Evolutionary conservation across 2,329 filamentous ascomycete genomes (phyloP).

Genomic region (Plectosphaerella cucumerina): DNA sequence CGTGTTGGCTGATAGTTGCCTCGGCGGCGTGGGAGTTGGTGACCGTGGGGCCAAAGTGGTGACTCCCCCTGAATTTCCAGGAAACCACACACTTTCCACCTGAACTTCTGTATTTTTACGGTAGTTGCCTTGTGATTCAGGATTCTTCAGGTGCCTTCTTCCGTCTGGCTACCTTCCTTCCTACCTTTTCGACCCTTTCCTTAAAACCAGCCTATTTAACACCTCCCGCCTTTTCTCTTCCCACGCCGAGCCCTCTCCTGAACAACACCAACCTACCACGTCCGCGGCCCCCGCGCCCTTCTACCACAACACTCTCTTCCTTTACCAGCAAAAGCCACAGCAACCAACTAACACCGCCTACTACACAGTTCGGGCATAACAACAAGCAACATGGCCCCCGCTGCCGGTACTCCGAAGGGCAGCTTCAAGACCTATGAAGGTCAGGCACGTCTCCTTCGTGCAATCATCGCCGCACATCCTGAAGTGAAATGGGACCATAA

Average conservation of each 20-base stretch:
- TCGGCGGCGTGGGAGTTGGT: too few species aligned
- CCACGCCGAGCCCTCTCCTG: too few species aligned
- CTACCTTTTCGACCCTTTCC: not conserved
- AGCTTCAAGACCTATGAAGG: conserved; percentile 60
- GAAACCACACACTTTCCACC: too few species aligned
- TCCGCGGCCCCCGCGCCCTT: not conserved
- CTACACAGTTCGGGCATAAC: not conserved
- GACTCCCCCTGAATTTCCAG: too few species aligned
- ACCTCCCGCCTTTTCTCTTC: not conserved
- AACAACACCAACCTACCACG: not conserved
- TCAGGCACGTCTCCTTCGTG: conserved; percentile 55
- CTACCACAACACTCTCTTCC: not conserved
- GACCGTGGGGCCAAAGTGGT: too few species aligned
- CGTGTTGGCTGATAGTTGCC: too few species aligned
- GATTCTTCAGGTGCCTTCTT: too few species aligned
- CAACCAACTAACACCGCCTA: not conserved
- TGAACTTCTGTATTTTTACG: too few species aligned
- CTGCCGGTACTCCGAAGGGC: conserved; percentile 26
- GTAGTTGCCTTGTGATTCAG: too few species aligned
- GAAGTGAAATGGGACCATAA: conserved; percentile 55
- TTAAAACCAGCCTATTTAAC: not conserved
- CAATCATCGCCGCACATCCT: conserved; percentile 54
- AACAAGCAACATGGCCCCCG: conserved; percentile 36
- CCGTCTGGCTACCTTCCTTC: not conserved
- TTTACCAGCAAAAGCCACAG: too few species aligned